Base-by-base conservation (phyloP, 768 basidiomycete genomes). In the Amanita fuliginea region DNA sequence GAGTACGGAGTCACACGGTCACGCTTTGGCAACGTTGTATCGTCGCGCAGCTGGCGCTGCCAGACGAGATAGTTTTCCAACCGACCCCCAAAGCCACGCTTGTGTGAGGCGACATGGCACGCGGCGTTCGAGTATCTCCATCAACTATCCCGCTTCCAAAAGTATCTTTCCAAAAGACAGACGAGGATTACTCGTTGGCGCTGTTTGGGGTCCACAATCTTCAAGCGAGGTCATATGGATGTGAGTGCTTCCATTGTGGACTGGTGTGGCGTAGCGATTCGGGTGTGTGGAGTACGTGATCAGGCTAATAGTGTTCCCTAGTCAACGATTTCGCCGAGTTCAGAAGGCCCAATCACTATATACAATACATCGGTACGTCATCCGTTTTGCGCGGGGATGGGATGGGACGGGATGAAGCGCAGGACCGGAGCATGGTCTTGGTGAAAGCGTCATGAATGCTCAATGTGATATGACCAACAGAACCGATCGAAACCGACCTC, bases 401-500 rank as follows among this genome's bases (percentile, higher is more conserved):
- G 18, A 36, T 24, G 34, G 46, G 21, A 30, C 6, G 30, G 30
- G 30, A 11, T 10, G 3, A 30, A 30, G 30, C 30, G 10, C 9
- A 30, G 30, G 30, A n/a, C 9, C 18, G 30, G 30, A 16, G 18
- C 3, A 6, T 14, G 22, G 28, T 30, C 16, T 43, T 21, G 33
- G 19, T 14, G 24, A 33, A 43, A 22, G 33, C 26, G 21, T 48
- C 10, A 24, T 32, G 26, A 41, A 47, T 30, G 37, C 48, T 46
- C 59, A 52, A 55, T 9, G 37, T 47, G 30, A 42, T 42, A 22
- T 11, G 41, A 24, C 13, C 26, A 8, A 19, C 59, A 90, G 93
- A 96, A 59, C 95, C 95, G 0, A 70, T 96, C 55, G 95, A 99
- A 62, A 81, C 79, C 42, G 96, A 99, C 55, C 77, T 98, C 14